Conservation (phyloP, 192 early-diverging fungal genomes). For the Coemansia sp. region DNA sequence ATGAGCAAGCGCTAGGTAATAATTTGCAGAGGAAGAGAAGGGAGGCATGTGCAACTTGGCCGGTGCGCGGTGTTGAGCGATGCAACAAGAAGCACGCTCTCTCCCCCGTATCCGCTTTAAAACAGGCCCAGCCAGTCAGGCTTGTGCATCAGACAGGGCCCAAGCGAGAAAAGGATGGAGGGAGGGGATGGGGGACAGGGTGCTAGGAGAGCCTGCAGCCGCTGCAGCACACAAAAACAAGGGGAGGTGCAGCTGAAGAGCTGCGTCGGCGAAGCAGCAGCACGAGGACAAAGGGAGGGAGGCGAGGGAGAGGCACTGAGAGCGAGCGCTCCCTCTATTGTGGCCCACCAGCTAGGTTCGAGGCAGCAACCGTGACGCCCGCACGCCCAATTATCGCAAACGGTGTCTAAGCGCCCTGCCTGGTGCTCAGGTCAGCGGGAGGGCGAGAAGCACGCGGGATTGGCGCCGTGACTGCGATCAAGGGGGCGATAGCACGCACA, state of each 20-base stretch:
- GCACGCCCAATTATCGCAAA: neutral
- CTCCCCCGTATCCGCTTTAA: neutral
- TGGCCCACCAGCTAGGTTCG: neutral
- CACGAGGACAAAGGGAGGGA: neutral
- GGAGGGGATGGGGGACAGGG: neutral
- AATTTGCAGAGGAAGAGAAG: neutral
- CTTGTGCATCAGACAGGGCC: neutral
- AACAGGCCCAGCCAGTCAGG: neutral
- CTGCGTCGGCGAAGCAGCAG: neutral
- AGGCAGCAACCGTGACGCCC: neutral
- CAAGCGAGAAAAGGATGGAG: neutral
- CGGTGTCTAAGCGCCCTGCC: neutral
- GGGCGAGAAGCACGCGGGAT: neutral
- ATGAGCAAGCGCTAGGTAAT: neutral
- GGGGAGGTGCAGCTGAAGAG: neutral
- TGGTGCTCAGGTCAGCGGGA: neutral
- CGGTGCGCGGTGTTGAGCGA: constrained; percentile 1
- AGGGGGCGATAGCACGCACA: neutral
- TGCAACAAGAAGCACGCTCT: neutral
- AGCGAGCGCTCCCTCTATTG: neutral
- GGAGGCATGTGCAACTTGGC: neutral
- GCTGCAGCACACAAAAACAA: neutral
- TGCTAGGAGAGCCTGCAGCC: neutral
- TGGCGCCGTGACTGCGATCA: constrained; percentile 7
- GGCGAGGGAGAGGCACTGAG: neutral